Evolutionary conservation across 176 grass and related monocot species (phyloP), one percentile per base, ranked within the genome.

Genomic region (Carex parvula): DNA sequence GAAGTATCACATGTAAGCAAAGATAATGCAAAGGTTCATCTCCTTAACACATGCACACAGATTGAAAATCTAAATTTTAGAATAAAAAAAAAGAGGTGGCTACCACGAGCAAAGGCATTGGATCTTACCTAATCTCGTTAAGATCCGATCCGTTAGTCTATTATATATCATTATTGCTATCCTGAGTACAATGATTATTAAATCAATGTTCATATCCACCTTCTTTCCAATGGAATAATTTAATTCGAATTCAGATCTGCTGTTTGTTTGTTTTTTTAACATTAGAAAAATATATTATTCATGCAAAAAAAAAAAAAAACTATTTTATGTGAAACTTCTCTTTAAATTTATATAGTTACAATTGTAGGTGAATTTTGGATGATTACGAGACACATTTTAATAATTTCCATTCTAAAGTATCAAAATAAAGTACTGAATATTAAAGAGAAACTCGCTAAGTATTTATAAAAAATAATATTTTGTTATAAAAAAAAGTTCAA

Each of bases 1-100:
- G 32, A 32, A 81, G 63, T 44, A 37, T 81, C 32, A 81, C 79
- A 81, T 81, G 79, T 65, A 50, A 82, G 15, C 80, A 82, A 67
- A 82, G 33, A 50, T 76, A 76, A 76, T 11, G 24, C 53, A 53
- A 60, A 77, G 8, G 44, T 79, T 79, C 26, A 79, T 79, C 76
- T 59, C 76, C 76, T 50, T 50, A 20, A 76, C 12, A 76, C 37
- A 76, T 54, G 71, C 26, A 80, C n/a, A n/a, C 53, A 60, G 9
- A 30, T 80, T 80, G 24, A 60, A 53, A 58, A 80, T 41, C 39
- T 54, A 60, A 37, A 80, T 30, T 60, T 57, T 58, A 9, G 30
- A 77, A 24, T 54, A 22, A 52, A 29, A 16, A 67, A 35, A 35
- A 30, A 3, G 14, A 62, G 22, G 29, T 81, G 55, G 11, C 79